A percentile compares a stretch with the other conserved stretches of the same genome.
Conservation (phyloP, 2,329 filamentous ascomycete genomes). For the Akanthomyces muscarius region DNA sequence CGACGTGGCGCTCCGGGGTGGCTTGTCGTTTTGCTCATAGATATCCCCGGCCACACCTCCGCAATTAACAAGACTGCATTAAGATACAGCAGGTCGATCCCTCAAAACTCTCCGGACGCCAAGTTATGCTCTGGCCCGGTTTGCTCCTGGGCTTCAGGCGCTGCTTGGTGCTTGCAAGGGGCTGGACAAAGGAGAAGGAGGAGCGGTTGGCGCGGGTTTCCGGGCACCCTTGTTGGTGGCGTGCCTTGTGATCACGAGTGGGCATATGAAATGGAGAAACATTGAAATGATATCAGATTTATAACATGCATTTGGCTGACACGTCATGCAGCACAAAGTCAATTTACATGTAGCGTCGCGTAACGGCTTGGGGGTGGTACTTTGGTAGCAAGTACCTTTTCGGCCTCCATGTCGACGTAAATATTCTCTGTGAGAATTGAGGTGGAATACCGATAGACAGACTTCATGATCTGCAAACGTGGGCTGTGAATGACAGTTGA, state of each 20-base stretch:
- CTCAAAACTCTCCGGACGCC: neutral
- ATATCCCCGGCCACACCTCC: neutral
- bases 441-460: neutral
- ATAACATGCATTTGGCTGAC: neutral
- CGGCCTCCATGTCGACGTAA: neutral
- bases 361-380: neutral
- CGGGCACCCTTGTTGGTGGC: neutral
- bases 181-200: no score
- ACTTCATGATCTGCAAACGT: neutral
- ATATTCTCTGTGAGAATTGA: neutral
- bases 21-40: neutral
- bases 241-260: neutral
- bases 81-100: neutral
- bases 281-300: neutral
- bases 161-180: neutral
- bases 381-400: conserved; percentile 1
- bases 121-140: neutral
- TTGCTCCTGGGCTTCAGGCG: neutral
- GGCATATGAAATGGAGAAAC: neutral
- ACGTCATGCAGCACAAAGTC: neutral
- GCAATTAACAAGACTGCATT: neutral
- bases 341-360: neutral
- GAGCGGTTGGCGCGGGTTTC: neutral
- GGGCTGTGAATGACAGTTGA: neutral
- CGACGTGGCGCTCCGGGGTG: neutral